Evolutionary conservation across 805 yeast genomes (phyloP).

Genomic region (Saturnispora sanitii): DNA sequence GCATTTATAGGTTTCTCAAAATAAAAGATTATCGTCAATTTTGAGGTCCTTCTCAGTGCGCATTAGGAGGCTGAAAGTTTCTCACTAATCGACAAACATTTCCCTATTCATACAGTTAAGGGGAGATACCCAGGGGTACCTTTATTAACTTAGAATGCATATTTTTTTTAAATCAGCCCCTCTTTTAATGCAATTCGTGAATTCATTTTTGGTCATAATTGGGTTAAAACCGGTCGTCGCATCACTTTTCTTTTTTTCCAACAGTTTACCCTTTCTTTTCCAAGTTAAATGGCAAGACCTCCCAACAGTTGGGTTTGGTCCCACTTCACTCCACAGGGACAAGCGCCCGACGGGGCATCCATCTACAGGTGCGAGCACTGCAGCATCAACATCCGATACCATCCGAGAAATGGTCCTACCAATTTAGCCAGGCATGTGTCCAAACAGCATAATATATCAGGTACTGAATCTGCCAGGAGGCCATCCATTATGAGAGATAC

Average conservation of each 20-base stretch:
- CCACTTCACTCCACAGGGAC: constrained; percentile 21
- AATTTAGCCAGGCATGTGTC: constrained; percentile 26
- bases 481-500: constrained; percentile 15
- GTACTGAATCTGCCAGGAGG: constrained; percentile 16
- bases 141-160: too few species aligned
- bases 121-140: too few species aligned
- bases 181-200: too few species aligned
- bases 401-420: constrained; percentile 29
- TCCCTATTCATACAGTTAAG: too few species aligned
- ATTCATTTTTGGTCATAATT: not conserved
- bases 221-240: constrained; percentile 7
- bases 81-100: too few species aligned
- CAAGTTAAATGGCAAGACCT: constrained; percentile 25
- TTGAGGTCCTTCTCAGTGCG: too few species aligned
- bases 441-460: constrained; percentile 20
- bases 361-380: constrained; percentile 21
- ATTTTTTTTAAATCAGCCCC: too few species aligned
- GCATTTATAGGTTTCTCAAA: too few species aligned
- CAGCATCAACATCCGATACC: constrained; percentile 22
- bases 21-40: too few species aligned
- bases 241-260: constrained; percentile 7
- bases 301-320: constrained; percentile 30
- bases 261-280: not conserved
- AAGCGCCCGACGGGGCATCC: constrained; percentile 2
- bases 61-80: too few species aligned